Percentiles rank a stretch among this genome's conserved stretches.
Evolutionary conservation across 2,329 filamentous ascomycete genomes (phyloP).

Genomic region (Colletotrichum limetticola): DNA sequence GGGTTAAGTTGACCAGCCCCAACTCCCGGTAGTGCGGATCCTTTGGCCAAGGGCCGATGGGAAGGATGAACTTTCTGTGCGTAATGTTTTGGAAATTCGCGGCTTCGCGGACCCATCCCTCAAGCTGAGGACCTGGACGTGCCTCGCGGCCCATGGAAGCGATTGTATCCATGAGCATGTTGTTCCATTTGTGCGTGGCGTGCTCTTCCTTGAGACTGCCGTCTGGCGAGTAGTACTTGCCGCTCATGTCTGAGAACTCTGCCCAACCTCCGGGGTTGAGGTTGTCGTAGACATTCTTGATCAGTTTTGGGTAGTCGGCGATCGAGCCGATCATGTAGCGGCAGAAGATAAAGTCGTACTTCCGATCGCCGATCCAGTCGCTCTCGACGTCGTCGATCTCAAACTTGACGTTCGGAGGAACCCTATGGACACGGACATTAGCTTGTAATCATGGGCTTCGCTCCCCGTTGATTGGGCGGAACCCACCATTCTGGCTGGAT

Average conservation of each 20-base stretch:
- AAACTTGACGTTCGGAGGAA: conserved; percentile 74
- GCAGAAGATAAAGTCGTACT: conserved; percentile 47
- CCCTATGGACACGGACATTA: not conserved
- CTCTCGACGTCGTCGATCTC: conserved; percentile 73
- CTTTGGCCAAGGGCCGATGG: conserved; percentile 46
- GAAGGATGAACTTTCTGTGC: conserved; percentile 46
- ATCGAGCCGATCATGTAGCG: conserved; percentile 20
- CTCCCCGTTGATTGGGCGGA: fast-evolving
- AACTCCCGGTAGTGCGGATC: conserved; percentile 40
- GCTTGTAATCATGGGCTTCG: not conserved
- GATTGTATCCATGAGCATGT: conserved; percentile 34
- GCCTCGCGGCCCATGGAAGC: conserved; percentile 38
- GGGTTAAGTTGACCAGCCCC: conserved; percentile 26
- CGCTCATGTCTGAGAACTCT: conserved; percentile 44
- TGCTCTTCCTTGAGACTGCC: conserved; percentile 39
- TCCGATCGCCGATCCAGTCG: conserved; percentile 49
- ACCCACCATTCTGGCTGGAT: conserved; percentile 14
- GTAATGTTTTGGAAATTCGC: conserved; percentile 48
- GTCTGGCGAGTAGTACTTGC: conserved; percentile 42
- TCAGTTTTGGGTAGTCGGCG: conserved; percentile 10
- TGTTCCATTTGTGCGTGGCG: conserved; percentile 38
- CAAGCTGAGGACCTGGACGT: conserved; percentile 39
- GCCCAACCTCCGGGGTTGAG: conserved; percentile 49
- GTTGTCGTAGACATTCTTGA: conserved; percentile 8
- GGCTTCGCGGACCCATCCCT: conserved; percentile 43